Evolutionary conservation across 306 rosid genomes (phyloP), one percentile per base, ranked within the genome.

Genomic region (Inga oerstediana): DNA sequence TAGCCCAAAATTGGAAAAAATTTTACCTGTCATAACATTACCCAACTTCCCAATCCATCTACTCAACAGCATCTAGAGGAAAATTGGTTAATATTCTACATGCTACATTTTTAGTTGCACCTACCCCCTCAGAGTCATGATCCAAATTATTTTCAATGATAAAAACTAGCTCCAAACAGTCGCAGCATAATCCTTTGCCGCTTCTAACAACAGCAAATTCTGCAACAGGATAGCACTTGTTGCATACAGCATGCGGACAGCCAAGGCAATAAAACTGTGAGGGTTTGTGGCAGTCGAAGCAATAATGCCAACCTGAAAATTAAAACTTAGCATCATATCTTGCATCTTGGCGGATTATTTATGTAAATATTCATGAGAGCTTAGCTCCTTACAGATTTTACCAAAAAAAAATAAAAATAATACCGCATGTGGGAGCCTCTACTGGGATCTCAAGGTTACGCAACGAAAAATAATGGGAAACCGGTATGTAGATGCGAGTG

Each of bases 191-290:
- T 12, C 93, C 95, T 30, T 87, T 82, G 41, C 77, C 84, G 77
- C 82, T 84, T 69, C 66, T 81, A 74, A 90, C 66, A 10, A 13
- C 27, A 2, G 81, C 72, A 80, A 92, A 89, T 56, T 84, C 87
- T 1, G 82, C 85, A 45, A 43, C n/a, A n/a, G 58, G 45, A 56
- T 83, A 6, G 79, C 98, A 91, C 39, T 69, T 76, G 44, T 35
- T 69, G 81, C 98, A 95, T 41, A 89, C 39, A 51, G 95, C 84
- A 32, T 71, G 59, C 74, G 92, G 92, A 81, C 97, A 95, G 77
- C 92, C 87, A 74, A 89, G 48, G 79, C 98, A 95, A 66, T 70
- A 56, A 75, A 86, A 90, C 77, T 62, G 85, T 0, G 95, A 52
- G 81, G 76, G 20, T 41, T 81, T 81, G 0, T 34, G 58, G 84